These are phyloP conservation scores for Sungouiella thailandica DNA, from an alignment of 805 yeast genomes.

Conservation along the genomic window DNA sequence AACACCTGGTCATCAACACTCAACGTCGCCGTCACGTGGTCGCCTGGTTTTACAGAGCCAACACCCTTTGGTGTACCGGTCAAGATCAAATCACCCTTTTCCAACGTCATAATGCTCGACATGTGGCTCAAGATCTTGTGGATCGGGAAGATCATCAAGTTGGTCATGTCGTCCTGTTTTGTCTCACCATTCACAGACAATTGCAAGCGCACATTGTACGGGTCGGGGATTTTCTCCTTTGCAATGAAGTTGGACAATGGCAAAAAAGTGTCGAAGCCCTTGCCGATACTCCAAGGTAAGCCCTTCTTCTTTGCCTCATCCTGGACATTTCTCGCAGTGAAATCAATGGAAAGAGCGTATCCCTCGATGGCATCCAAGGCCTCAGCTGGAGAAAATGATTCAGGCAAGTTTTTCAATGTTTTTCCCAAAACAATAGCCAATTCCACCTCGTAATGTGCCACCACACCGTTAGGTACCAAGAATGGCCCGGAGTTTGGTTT, in stretches of 20 bases:
- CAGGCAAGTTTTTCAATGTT: constrained; percentile 56
- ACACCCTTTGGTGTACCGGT: constrained; percentile 99
- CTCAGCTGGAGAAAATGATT: constrained; percentile 54
- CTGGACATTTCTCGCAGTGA: constrained; percentile 95
- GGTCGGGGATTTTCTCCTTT: constrained; percentile 61
- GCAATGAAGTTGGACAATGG: constrained; percentile 79
- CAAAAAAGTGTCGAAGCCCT: constrained; percentile 93
- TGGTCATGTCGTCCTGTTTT: constrained; percentile 71
- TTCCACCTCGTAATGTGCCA: constrained; percentile 91
- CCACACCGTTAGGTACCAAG: constrained; percentile 73
- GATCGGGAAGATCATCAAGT: constrained; percentile 83
- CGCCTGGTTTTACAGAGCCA: constrained; percentile 80
- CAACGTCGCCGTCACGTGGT: constrained; percentile 61
- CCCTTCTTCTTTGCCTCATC: constrained; percentile 92
- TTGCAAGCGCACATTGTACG: constrained; percentile 60
- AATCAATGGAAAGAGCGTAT: constrained; percentile 83
- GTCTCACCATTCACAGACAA: constrained; percentile 66
- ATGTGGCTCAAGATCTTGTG: constrained; percentile 74
- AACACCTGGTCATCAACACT: constrained; percentile 51
- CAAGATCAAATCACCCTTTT: constrained; percentile 84
- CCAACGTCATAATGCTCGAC: constrained; percentile 85
- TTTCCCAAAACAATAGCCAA: constrained; percentile 72
- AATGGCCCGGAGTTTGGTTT: constrained; percentile 63
- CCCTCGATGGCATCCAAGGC: constrained; percentile 81
- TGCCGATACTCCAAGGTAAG: constrained; percentile 93